A percentile compares a stretch with the other conserved stretches of the same genome.
phyloP scores from a whole-genome alignment of 257 asterid genomes.

The Salvia miltiorrhiza region DNA sequence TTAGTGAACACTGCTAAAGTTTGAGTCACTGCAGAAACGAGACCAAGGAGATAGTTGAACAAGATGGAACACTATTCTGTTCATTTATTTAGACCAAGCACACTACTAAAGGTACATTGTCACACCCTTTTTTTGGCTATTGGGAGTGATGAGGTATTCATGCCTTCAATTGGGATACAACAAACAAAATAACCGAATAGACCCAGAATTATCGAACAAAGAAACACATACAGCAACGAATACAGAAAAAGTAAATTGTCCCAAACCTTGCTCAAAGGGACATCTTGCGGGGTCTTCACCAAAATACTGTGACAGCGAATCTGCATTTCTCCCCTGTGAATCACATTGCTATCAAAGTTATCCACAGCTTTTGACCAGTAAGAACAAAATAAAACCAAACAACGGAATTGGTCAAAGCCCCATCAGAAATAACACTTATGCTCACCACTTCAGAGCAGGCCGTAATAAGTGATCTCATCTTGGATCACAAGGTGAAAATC shows the following conservation, averaged over 20 bases:
- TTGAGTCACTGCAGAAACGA: conserved; percentile 74
- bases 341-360: conserved; percentile 20
- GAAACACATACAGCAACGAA: not conserved
- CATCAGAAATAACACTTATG: conserved; percentile 9
- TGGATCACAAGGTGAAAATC: not conserved
- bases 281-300: conserved; percentile 99
- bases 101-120: not conserved
- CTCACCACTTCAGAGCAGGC: conserved; percentile 75
- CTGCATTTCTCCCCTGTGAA: conserved; percentile 95
- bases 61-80: not conserved
- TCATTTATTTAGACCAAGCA: conserved; percentile 8
- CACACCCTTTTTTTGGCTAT: not conserved
- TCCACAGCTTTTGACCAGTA: conserved; percentile 2
- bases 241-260: not conserved
- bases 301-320: conserved; percentile 82
- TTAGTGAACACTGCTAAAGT: conserved; percentile 75
- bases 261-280: conserved; percentile 95
- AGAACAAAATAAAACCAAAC: not conserved
- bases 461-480: conserved; percentile 64
- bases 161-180: not conserved
- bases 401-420: not conserved
- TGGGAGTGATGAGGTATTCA: conserved; percentile 11
- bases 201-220: not conserved
- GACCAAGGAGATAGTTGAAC: conserved; percentile 16
- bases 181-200: not conserved